Percentiles rank a stretch among this genome's conserved stretches.
Evolutionary conservation across 129 eudicot species (phyloP).

Genomic region (Saposhnikovia divaricata): DNA sequence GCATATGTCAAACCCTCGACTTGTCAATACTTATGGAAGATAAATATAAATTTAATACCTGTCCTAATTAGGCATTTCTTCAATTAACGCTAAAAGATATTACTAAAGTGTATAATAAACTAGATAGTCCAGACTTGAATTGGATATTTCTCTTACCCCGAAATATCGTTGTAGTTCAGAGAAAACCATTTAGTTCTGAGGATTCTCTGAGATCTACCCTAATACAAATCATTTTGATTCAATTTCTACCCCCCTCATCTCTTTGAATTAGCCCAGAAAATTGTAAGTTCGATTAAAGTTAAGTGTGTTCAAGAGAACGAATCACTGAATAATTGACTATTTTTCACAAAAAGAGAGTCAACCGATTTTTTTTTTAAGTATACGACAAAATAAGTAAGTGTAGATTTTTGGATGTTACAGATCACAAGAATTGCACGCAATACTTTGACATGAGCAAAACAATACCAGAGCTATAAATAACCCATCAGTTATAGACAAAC

Average conservation of each 20-base stretch:
- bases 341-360: neutral
- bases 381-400: too few species aligned
- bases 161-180: neutral
- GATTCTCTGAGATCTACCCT: neutral
- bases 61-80: neutral
- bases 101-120: neutral
- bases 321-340: neutral
- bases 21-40: neutral
- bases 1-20: neutral
- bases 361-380: neutral
- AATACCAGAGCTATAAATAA: neutral
- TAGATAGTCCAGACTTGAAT: neutral
- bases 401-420: neutral
- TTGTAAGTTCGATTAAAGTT: neutral
- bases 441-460: neutral
- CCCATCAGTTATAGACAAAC: slow-evolving; percentile 31
- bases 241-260: neutral
- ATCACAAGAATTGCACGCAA: neutral
- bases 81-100: neutral
- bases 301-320: neutral
- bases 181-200: neutral
- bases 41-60: neutral
- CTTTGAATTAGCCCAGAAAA: neutral
- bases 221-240: neutral
- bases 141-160: neutral